Conservation (phyloP, 352 stramenopile species). For the Phytophthora fragariae region DNA sequence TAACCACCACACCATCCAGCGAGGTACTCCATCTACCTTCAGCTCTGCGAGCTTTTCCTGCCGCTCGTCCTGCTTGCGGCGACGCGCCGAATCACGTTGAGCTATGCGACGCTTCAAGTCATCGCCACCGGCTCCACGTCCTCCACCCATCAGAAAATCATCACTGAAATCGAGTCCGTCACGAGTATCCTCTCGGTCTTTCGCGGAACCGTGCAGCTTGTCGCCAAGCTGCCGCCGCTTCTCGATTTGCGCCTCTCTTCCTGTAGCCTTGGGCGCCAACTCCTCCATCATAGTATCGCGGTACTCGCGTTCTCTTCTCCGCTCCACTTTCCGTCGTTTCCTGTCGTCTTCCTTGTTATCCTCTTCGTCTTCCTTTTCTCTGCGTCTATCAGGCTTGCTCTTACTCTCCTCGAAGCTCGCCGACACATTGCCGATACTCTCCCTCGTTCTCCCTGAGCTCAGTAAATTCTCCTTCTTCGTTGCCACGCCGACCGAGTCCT, state of each 20-base stretch:
- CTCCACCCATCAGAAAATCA: slow-evolving; percentile 69
- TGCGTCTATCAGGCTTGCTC: slow-evolving; percentile 13
- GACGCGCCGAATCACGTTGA: slow-evolving; percentile 46
- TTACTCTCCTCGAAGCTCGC: slow-evolving; percentile 4
- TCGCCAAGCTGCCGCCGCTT: slow-evolving; percentile 54
- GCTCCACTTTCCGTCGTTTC: slow-evolving; percentile 36
- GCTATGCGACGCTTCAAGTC: slow-evolving; percentile 57
- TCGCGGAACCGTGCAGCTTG: slow-evolving; percentile 67
- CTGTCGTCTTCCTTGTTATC: slow-evolving; percentile 33
- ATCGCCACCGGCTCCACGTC: slow-evolving; percentile 13
- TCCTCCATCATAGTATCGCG: slow-evolving; percentile 64
- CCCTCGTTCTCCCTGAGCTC: slow-evolving; percentile 5
- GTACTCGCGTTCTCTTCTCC: slow-evolving; percentile 49
- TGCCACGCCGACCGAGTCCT: slow-evolving; percentile 76
- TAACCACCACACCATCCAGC: not conserved
- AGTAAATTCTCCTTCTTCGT: slow-evolving; percentile 66
- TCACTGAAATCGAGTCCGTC: slow-evolving; percentile 78
- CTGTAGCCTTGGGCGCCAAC: slow-evolving; percentile 66
- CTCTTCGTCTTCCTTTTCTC: slow-evolving; percentile 26
- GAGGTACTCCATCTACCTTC: slow-evolving; percentile 38
- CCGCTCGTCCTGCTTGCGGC: slow-evolving; percentile 48
- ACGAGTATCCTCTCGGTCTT: slow-evolving; percentile 63
- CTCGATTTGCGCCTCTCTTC: slow-evolving; percentile 68
- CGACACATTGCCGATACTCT: not conserved
- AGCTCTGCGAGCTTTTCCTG: slow-evolving; percentile 49